Percentiles rank a stretch among this genome's conserved stretches.
Evolutionary conservation across 768 basidiomycete genomes (phyloP).

Genomic region (Polyporus arcularius): DNA sequence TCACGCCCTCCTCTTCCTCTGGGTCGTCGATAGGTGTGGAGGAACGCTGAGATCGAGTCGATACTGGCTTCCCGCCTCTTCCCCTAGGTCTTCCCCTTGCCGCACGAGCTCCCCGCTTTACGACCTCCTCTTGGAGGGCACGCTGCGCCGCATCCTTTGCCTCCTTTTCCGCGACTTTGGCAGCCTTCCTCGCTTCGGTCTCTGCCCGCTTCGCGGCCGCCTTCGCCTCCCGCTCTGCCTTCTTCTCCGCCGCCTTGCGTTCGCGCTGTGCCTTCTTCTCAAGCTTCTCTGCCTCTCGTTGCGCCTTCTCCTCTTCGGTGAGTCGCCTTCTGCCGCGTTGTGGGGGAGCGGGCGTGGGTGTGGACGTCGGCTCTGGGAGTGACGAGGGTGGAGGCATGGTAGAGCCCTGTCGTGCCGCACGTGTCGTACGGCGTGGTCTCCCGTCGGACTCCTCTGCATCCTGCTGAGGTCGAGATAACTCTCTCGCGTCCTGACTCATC

Average conservation of each 20-base stretch:
- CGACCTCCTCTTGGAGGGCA: constrained; percentile 14
- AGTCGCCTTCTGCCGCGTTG: constrained; percentile 23
- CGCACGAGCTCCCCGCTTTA: constrained; percentile 6
- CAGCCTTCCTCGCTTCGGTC: constrained; percentile 16
- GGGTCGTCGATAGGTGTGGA: background rate
- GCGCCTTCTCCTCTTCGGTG: constrained; percentile 28
- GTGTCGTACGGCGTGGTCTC: constrained; percentile 12
- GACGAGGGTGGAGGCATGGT: constrained; percentile 1
- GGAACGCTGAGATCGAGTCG: constrained; percentile 7
- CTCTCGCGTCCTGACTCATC: background rate
- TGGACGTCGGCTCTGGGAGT: background rate
- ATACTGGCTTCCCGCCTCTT: constrained; percentile 4
- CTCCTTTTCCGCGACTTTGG: constrained; percentile 24
- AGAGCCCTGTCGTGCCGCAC: constrained; percentile 5
- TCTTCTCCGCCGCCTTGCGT: constrained; percentile 19
- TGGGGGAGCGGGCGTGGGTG: constrained; percentile 7
- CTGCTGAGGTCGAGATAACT: background rate
- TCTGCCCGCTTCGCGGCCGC: constrained; percentile 14
- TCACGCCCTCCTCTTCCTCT: background rate
- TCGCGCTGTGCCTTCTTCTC: constrained; percentile 17
- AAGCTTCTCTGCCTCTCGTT: constrained; percentile 21
- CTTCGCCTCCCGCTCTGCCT: constrained; percentile 22
- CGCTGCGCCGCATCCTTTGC: constrained; percentile 15
- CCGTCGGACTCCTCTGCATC: background rate
- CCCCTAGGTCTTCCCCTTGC: constrained; percentile 1